Percentiles rank a stretch among this genome's conserved stretches.
phyloP scores from a whole-genome alignment of 345 rosid species.

The Dipteronia sinensis region DNA sequence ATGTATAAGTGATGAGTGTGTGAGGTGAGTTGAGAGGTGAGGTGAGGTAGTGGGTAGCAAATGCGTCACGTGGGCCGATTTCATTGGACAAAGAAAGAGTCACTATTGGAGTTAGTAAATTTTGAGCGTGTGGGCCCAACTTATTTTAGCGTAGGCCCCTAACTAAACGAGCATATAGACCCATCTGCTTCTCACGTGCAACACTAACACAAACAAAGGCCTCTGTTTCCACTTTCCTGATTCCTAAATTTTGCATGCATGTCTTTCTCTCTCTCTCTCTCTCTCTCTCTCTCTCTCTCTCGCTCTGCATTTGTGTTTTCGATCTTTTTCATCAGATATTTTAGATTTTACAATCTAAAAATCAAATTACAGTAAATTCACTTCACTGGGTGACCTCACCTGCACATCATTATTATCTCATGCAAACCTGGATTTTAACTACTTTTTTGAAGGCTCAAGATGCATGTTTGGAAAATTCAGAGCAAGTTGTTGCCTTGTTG shows the following conservation, averaged over 20 bases:
- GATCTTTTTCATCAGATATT: neutral
- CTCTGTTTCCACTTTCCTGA: neutral
- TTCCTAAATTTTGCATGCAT: neutral
- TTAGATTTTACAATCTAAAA: too few species aligned
- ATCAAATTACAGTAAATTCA: too few species aligned
- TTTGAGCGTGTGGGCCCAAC: conserved; percentile 10
- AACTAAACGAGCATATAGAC: conserved; percentile 9
- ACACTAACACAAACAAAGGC: neutral
- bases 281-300: neutral
- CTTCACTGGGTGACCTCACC: too few species aligned
- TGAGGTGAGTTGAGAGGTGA: neutral
- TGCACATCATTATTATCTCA: too few species aligned
- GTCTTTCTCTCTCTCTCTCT: neutral
- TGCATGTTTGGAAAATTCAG: too few species aligned
- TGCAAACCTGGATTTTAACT: too few species aligned
- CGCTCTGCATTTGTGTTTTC: neutral
- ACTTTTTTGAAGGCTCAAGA: too few species aligned
- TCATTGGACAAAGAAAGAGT: conserved; percentile 16
- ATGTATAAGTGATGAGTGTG: too few species aligned
- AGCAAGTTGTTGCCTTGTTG: neutral
- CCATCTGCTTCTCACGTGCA: conserved; percentile 26
- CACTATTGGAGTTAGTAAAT: conserved; percentile 18
- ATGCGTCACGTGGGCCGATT: conserved; percentile 30
- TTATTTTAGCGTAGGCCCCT: neutral
- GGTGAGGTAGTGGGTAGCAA: neutral